phyloP scores from a whole-genome alignment of 2,329 filamentous ascomycete species.

The Nemania sp. region DNA sequence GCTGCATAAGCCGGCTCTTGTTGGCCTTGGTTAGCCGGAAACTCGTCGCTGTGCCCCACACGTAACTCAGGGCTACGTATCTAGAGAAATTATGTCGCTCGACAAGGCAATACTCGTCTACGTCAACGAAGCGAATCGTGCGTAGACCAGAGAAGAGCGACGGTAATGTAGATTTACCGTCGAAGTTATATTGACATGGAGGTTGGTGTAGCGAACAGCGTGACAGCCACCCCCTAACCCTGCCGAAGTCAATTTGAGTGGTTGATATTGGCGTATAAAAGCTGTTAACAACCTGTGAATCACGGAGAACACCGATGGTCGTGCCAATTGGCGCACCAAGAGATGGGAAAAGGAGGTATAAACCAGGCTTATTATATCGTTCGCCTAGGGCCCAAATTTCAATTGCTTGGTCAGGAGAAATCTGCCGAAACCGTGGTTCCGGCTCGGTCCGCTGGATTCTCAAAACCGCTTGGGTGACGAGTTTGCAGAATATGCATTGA shows the following conservation, averaged over 20 bases:
- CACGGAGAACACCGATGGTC: background rate
- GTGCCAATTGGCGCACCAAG: background rate
- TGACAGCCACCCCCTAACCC: background rate
- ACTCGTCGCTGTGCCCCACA: background rate
- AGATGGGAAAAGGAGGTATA: background rate
- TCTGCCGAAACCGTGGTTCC: background rate
- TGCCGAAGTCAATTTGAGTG: background rate
- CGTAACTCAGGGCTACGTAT: constrained; percentile 18
- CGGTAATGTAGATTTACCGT: background rate
- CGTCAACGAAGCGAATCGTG: background rate
- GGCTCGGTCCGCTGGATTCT: constrained; percentile 2
- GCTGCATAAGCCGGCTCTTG: constrained; percentile 7
- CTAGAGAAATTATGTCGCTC: background rate
- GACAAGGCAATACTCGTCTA: background rate
- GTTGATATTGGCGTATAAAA: background rate
- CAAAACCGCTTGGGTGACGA: background rate
- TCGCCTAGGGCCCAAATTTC: background rate
- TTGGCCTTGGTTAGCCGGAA: background rate
- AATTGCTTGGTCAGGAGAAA: background rate
- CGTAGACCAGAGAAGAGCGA: background rate
- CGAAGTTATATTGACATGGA: background rate
- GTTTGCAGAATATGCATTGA: background rate
- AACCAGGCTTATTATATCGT: background rate
- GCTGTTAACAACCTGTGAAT: background rate
- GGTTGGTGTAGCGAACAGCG: background rate